Conservation (phyloP, 148 eudicot genomes). For the Simmondsia chinensis region DNA sequence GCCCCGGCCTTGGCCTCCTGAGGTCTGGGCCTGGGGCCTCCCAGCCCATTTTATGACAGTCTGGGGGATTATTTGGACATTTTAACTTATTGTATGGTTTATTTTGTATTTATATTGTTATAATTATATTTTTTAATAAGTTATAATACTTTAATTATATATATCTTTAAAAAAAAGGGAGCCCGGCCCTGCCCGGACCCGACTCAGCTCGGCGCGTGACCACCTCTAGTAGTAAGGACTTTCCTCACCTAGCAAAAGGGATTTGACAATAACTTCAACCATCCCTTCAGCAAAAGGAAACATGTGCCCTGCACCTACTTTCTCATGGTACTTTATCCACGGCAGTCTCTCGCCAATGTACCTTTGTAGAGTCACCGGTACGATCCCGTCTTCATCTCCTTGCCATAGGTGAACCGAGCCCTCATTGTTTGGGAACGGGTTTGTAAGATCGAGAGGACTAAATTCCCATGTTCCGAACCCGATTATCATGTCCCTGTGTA, state of each 20-base stretch:
- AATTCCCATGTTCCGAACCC: constrained; percentile 71
- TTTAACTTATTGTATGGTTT: too few relatives aligned
- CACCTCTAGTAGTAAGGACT: too few relatives aligned
- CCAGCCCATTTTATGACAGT: too few relatives aligned
- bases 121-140: too few relatives aligned
- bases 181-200: too few relatives aligned
- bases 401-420: constrained; percentile 44
- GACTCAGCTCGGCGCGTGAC: too few relatives aligned
- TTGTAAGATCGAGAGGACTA: constrained; percentile 32
- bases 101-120: too few relatives aligned
- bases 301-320: constrained; percentile 28
- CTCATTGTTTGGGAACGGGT: constrained; percentile 24
- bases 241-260: constrained; percentile 14
- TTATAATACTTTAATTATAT: too few relatives aligned
- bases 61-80: too few relatives aligned
- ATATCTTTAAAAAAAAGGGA: too few relatives aligned
- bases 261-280: constrained; percentile 21
- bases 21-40: too few relatives aligned
- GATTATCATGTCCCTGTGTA: constrained; percentile 48
- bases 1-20: too few relatives aligned
- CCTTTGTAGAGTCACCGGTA: constrained; percentile 29
- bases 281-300: constrained; percentile 11
- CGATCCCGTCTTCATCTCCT: constrained; percentile 28
- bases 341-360: constrained; percentile 32
- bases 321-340: constrained; percentile 39